These are phyloP conservation scores for Neurospora discreta DNA, from an alignment of 495 filamentous ascomycete genomes.

Conservation along the genomic window DNA sequence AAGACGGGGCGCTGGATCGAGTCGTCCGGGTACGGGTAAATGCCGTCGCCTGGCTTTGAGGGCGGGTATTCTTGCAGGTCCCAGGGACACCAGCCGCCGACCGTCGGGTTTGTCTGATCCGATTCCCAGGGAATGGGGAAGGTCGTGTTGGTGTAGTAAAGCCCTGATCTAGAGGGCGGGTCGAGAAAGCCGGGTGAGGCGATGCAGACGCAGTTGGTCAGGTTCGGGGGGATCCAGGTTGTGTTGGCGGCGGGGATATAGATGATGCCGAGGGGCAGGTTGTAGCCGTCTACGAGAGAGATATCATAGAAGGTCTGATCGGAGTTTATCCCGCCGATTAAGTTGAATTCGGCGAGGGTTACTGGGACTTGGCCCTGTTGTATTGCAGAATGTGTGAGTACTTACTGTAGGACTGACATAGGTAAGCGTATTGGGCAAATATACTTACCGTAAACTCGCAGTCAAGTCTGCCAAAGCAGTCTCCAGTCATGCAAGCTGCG, in stretches of 20 bases:
- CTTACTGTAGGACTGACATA: too few relatives aligned
- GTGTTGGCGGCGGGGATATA: constrained; percentile 45
- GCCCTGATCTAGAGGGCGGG: constrained; percentile 25
- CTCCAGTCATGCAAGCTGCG: constrained; percentile 58
- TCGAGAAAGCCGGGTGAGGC: constrained; percentile 48
- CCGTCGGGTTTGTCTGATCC: constrained; percentile 32
- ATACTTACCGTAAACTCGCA: constrained; percentile 51
- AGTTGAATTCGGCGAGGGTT: constrained; percentile 66
- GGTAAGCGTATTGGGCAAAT: too few relatives aligned
- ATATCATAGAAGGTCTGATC: constrained; percentile 71
- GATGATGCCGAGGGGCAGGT: constrained; percentile 59
- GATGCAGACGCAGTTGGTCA: constrained; percentile 64
- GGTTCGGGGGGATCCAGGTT: constrained; percentile 53
- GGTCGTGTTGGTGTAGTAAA: constrained; percentile 40
- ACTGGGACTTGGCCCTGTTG: constrained; percentile 50
- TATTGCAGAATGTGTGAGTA: neutral
- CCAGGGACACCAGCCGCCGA: constrained; percentile 69
- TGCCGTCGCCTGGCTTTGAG: constrained; percentile 50
- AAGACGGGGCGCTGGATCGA: constrained; percentile 53
- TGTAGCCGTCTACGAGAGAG: constrained; percentile 77
- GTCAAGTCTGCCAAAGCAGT: constrained; percentile 56
- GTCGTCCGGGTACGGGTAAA: constrained; percentile 67
- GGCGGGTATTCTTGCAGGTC: constrained; percentile 55
- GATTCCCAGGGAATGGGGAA: constrained; percentile 55
- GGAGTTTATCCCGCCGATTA: constrained; percentile 44